Conservation (phyloP, 148 eudicot genomes). For the Cornus kousa region DNA sequence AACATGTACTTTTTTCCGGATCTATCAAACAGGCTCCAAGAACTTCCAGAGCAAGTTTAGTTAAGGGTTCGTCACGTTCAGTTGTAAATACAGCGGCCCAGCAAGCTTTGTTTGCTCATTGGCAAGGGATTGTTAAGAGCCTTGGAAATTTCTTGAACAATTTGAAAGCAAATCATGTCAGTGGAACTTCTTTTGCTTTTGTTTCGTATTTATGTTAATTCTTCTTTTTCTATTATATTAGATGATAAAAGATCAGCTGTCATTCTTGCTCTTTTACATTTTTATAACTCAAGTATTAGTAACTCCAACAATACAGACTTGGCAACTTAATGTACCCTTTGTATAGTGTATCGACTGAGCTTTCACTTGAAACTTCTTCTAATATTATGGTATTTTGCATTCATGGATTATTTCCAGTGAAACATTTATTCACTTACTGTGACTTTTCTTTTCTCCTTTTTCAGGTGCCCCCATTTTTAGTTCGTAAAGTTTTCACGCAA, state of each 20-base stretch:
- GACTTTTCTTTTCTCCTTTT: slow-evolving; percentile 3
- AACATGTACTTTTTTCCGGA: not conserved
- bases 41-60: slow-evolving; percentile 94
- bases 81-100: slow-evolving; percentile 79
- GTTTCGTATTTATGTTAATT: not conserved
- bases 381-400: not conserved
- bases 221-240: not conserved
- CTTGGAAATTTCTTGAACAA: slow-evolving; percentile 76
- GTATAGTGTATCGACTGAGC: not conserved
- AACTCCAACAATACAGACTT: not conserved
- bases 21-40: slow-evolving; percentile 74
- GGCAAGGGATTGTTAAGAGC: slow-evolving; percentile 96
- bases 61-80: slow-evolving; percentile 90
- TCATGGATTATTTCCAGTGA: not conserved
- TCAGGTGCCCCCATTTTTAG: slow-evolving; percentile 92
- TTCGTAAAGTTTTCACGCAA: slow-evolving; percentile 90
- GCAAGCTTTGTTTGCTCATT: slow-evolving; percentile 92
- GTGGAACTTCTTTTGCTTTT: slow-evolving; percentile 21
- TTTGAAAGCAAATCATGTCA: slow-evolving; percentile 83
- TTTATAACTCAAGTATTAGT: too few relatives aligned
- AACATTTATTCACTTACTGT: slow-evolving; percentile 1
- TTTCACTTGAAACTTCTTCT: not conserved
- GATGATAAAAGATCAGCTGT: not conserved
- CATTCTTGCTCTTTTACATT: not conserved
- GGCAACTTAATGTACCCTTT: not conserved